These are phyloP conservation scores for Smallanthus sonchifolius DNA, from an alignment of 129 eudicot genomes.

Conservation along the genomic window DNA sequence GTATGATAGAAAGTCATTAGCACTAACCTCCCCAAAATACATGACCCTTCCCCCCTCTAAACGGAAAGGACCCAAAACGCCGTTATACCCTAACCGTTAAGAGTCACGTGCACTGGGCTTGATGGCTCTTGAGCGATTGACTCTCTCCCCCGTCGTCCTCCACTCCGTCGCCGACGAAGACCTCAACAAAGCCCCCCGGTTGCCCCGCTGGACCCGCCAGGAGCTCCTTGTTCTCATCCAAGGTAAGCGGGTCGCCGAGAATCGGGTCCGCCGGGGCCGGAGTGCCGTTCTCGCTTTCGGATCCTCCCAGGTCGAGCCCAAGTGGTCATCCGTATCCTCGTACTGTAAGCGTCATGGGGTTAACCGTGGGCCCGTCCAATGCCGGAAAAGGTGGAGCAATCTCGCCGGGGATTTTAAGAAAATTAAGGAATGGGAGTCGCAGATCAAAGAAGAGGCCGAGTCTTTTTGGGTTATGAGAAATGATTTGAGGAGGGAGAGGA, in stretches of 20 bases:
- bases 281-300: neutral
- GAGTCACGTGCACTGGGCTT: conserved; percentile 19
- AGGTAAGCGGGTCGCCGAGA: conserved; percentile 68
- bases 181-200: conserved; percentile 35
- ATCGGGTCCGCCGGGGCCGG: conserved; percentile 59
- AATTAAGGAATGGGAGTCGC: conserved; percentile 80
- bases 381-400: conserved; percentile 95
- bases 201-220: conserved; percentile 74
- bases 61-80: conserved; percentile 33
- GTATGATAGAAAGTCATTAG: conserved; percentile 23
- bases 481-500: conserved; percentile 80
- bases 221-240: conserved; percentile 65
- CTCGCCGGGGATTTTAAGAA: conserved; percentile 83
- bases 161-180: conserved; percentile 28
- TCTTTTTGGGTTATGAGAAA: conserved; percentile 89
- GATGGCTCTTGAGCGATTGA: conserved; percentile 60
- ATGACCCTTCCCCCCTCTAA: conserved; percentile 7
- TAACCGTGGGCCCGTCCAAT: conserved; percentile 90
- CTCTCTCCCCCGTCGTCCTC: conserved; percentile 25
- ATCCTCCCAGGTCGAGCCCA: conserved; percentile 58
- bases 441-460: conserved; percentile 40
- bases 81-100: conserved; percentile 26
- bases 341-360: conserved; percentile 90
- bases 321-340: conserved; percentile 81
- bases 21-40: conserved; percentile 2